phyloP scores from a whole-genome alignment of 768 basidiomycete genomes.

The Rhizopogon roseolus region DNA sequence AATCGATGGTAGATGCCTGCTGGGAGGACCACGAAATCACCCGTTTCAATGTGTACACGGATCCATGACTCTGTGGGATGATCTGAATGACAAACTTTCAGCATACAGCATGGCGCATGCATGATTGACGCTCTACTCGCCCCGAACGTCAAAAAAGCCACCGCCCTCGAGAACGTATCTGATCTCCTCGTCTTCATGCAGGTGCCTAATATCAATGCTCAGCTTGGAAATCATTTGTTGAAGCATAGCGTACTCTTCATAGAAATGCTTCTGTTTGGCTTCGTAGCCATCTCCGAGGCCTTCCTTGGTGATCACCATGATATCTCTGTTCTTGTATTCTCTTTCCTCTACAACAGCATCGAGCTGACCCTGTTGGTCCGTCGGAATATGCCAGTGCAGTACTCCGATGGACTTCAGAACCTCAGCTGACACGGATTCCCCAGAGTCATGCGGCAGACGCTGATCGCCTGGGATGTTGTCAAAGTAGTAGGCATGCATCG shows the following conservation, averaged over 20 bases:
- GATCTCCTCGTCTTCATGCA: conserved; percentile 97
- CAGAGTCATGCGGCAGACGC: conserved; percentile 72
- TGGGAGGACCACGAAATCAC: no score
- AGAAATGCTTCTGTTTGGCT: conserved; percentile 75
- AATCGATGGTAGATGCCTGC: conserved; percentile 73
- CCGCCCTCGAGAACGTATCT: conserved; percentile 81
- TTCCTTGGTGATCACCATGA: conserved; percentile 71
- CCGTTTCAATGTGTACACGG: no score
- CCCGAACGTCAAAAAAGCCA: conserved; percentile 30
- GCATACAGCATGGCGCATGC: no score
- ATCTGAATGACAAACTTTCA: no score
- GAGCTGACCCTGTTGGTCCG: conserved; percentile 45
- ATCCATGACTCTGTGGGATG: no score
- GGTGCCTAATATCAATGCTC: conserved; percentile 47
- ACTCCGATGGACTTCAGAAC: conserved; percentile 58
- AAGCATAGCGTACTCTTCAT: conserved; percentile 60
- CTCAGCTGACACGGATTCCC: conserved; percentile 45
- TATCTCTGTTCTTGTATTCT: conserved; percentile 81
- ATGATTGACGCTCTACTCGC: no score
- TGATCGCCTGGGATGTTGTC: conserved; percentile 79
- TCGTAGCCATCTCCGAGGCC: conserved; percentile 84
- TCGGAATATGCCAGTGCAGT: conserved; percentile 60
- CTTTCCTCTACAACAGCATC: conserved; percentile 62
- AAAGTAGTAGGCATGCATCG: conserved; percentile 73
- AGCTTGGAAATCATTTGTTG: no score